Evolutionary conservation across 192 early-diverging fungal species (phyloP).

Genomic region (Pecoramyces ruminantium): DNA sequence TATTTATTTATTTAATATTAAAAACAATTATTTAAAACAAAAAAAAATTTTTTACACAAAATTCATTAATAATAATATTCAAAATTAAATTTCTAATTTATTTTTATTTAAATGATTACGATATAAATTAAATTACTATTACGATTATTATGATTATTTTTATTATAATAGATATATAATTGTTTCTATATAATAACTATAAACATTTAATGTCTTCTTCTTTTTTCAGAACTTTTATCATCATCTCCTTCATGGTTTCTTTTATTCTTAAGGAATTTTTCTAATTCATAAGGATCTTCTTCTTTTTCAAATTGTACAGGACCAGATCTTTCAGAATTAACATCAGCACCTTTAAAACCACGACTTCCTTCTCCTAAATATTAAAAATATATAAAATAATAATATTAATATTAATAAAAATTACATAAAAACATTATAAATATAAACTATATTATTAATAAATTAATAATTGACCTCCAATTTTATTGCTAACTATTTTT

Average conservation of each 20-base stretch:
- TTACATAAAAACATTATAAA: too few species aligned
- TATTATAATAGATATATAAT: too few species aligned
- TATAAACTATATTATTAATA: too few species aligned
- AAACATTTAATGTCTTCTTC: background rate
- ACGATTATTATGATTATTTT: too few species aligned
- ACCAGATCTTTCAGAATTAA: background rate
- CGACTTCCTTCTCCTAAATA: background rate
- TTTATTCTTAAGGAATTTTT: background rate
- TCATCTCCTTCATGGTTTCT: background rate
- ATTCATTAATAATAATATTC: too few species aligned
- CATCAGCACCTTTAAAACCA: background rate
- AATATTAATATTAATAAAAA: background rate
- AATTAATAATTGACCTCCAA: conserved; percentile 5
- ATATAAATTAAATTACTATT: too few species aligned
- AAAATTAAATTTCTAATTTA: too few species aligned
- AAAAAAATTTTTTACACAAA: too few species aligned
- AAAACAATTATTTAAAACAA: too few species aligned
- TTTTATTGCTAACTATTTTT: conserved; percentile 6
- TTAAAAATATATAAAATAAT: background rate
- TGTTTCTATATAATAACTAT: too few species aligned
- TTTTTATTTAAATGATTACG: too few species aligned
- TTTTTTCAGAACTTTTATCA: background rate
- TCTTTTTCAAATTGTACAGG: background rate
- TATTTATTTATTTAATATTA: too few species aligned
- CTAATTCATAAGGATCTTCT: background rate